Conservation (phyloP, 2,329 filamentous ascomycete genomes). For the Penicillium occitanis region DNA sequence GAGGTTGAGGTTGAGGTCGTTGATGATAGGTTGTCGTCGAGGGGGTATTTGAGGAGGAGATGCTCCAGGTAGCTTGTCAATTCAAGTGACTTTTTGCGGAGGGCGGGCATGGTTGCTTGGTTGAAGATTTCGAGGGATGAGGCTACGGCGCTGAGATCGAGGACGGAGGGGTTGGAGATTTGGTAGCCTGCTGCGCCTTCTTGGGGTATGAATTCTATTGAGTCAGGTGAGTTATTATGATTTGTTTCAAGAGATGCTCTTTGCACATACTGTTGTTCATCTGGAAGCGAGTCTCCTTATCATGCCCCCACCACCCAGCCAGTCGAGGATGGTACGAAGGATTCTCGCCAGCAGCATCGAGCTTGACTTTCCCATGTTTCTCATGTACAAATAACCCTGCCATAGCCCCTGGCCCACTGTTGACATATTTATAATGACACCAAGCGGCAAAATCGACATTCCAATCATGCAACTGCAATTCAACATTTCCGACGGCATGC, state of each 20-base stretch:
- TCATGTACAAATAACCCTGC: conserved; percentile 80
- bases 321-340: conserved; percentile 64
- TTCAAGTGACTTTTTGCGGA: conserved; percentile 69
- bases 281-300: conserved; percentile 72
- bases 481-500: conserved; percentile 81
- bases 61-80: conserved; percentile 76
- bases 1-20: not conserved
- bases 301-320: conserved; percentile 83
- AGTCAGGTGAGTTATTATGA: not conserved
- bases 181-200: conserved; percentile 79
- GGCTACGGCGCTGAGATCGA: conserved; percentile 73
- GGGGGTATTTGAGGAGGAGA: conserved; percentile 52
- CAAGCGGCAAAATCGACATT: conserved; percentile 87
- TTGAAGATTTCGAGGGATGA: conserved; percentile 73
- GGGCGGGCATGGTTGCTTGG: conserved; percentile 65
- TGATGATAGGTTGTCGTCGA: conserved; percentile 26
- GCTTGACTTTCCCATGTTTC: conserved; percentile 57
- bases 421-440: conserved; percentile 96
- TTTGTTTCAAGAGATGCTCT: not conserved
- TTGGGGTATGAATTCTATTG: conserved; percentile 66
- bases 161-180: conserved; percentile 76
- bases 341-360: conserved; percentile 39
- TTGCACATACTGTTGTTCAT: conserved; percentile 69
- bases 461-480: conserved; percentile 79
- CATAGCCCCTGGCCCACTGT: conserved; percentile 78